Base-by-base conservation (phyloP, 139 green algal species). In the Zygnema circumcarinatum region DNA sequence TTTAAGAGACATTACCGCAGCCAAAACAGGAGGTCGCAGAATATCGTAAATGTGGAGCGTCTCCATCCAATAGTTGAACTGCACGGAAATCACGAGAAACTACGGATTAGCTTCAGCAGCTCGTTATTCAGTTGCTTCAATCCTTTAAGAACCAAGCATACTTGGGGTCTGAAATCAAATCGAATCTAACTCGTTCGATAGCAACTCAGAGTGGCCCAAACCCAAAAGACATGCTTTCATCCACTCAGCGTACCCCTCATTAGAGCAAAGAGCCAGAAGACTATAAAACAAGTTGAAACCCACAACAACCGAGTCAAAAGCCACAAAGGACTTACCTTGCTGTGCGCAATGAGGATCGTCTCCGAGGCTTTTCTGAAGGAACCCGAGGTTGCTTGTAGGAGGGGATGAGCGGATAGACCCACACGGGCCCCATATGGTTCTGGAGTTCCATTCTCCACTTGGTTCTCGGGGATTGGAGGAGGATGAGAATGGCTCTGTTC, bases 31-130 rank as follows among this genome's bases (percentile, higher is more conserved):
- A 75, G 81, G 81, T 2, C 81, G 62, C 68, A 87, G 31, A 47
- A 87, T 56, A 21, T 87, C 81, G 67, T 87, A 87, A 2, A 87
- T 82, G 81, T 87, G 81, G 1, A 87, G 36, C 31, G 62, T 52
- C 56, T 54, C 41, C n/a, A 85, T 67, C 1, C 42, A 38, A 38
- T 85, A 38, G 0, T 38, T 52, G 52, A 42, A 82, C 74, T 82
- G 74, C 69, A 62, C 16, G 47, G 16, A 62, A 62, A 16, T 16
- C 7, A 62, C 16, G 7, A 62, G 47, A 62, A 62, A 62, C 16
- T 62, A 62, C 16, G 16, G 7, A 62, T 62, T 16, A 62, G 47
- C 47, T 62, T 62, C 16, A 25, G 16, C 16, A 62, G n/a, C n/a
- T n/a, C n/a, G n/a, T n/a, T n/a, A n/a, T n/a, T n/a, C n/a, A n/a